A percentile compares a stretch with the other conserved stretches of the same genome.
Evolutionary conservation across 106 monocot genomes (phyloP).

Genomic region (Platanthera zijinensis): DNA sequence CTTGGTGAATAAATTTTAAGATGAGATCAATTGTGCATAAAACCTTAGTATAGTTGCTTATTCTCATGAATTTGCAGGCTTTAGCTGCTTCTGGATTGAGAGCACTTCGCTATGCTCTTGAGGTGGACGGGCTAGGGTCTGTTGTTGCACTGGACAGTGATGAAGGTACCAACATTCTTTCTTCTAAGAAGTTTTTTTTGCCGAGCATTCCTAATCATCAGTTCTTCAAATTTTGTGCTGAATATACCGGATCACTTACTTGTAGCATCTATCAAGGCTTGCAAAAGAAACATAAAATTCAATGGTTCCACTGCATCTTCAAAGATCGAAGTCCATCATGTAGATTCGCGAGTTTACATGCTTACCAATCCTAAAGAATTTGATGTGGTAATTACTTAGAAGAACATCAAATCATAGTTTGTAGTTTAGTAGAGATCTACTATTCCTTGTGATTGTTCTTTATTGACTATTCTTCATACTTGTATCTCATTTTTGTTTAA

Average conservation of each 20-base stretch:
- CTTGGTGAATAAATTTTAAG: neutral
- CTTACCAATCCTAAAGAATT: constrained; percentile 81
- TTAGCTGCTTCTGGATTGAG: constrained; percentile 94
- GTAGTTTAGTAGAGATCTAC: neutral
- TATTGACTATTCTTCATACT: neutral
- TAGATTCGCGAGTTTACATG: constrained; percentile 88
- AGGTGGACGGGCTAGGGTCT: constrained; percentile 69
- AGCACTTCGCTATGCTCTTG: constrained; percentile 80
- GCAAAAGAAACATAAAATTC: constrained; percentile 18
- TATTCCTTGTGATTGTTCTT: neutral
- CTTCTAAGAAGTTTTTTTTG: neutral
- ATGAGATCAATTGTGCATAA: neutral
- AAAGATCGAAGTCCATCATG: constrained; percentile 74
- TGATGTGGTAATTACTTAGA: constrained; percentile 65
- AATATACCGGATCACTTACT: neutral
- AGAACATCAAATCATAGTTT: neutral
- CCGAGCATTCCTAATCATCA: neutral
- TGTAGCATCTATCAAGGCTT: constrained; percentile 33
- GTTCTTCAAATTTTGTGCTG: neutral
- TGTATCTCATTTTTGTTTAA: constrained; percentile 5
- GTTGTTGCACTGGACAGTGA: constrained; percentile 86
- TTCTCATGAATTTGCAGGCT: constrained; percentile 40
- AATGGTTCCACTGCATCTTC: constrained; percentile 49
- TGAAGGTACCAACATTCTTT: constrained; percentile 41
- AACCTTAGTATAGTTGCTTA: neutral